Evolutionary conservation across 306 rosid species (phyloP).

Genomic region (Mucuna pruriens): DNA sequence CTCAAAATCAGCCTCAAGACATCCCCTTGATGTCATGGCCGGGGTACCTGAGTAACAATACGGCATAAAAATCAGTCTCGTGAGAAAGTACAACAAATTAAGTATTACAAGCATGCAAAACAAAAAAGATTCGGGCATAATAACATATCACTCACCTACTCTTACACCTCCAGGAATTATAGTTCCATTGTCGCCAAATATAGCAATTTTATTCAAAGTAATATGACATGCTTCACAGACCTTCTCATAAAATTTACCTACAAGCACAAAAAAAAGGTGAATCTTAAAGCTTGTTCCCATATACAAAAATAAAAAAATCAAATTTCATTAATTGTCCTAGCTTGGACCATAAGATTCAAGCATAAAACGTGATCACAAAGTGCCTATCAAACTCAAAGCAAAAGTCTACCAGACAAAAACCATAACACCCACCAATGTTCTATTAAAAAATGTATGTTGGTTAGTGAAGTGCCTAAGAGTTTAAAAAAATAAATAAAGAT

Average conservation of each 20-base stretch:
- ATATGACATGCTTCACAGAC: constrained; percentile 87
- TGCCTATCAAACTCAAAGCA: constrained; percentile 9
- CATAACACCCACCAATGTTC: not conserved
- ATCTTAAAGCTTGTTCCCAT: constrained; percentile 1
- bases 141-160: constrained; percentile 62
- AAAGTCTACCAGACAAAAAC: not conserved
- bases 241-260: constrained; percentile 88
- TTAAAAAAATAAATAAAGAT: not conserved
- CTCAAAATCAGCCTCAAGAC: constrained; percentile 91
- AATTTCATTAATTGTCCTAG: not conserved
- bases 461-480: not conserved
- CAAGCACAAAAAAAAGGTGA: constrained; percentile 24
- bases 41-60: constrained; percentile 75
- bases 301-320: constrained; percentile 1
- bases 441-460: not conserved
- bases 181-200: constrained; percentile 83
- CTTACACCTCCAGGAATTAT: constrained; percentile 90
- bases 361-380: not conserved
- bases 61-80: constrained; percentile 23
- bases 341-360: not conserved
- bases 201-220: constrained; percentile 86
- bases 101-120: constrained; percentile 26
- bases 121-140: constrained; percentile 1
- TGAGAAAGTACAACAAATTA: constrained; percentile 10
- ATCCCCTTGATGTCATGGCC: constrained; percentile 98